Conservation (phyloP, 108 stramenopile genomes). For the Cylindrotheca fusiformis region DNA sequence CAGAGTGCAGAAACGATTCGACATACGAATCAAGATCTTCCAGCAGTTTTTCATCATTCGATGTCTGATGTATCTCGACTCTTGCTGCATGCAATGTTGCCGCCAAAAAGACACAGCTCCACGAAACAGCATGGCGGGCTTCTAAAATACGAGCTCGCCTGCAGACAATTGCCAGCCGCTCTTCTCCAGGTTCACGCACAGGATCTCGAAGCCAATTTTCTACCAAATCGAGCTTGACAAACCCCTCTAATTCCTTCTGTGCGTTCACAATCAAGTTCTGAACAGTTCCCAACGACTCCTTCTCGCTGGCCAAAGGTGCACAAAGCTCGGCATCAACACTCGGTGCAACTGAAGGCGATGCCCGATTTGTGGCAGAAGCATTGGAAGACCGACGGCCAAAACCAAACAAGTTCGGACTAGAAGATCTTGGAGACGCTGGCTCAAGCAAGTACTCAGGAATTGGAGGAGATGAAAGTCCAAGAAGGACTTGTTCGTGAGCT, state of each 20-base stretch:
- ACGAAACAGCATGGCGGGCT: constrained; percentile 49
- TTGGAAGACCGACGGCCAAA: constrained; percentile 10
- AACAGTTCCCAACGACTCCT: constrained; percentile 14
- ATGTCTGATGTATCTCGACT: not conserved
- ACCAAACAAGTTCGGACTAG: constrained; percentile 16
- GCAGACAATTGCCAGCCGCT: constrained; percentile 16
- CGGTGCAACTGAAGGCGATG: constrained; percentile 17
- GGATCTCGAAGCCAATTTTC: constrained; percentile 44
- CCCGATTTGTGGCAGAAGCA: not conserved
- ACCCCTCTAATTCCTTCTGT: constrained; percentile 49
- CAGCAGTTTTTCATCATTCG: not conserved
- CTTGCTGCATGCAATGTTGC: constrained; percentile 13
- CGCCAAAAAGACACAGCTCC: constrained; percentile 51
- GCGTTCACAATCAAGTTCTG: constrained; percentile 46
- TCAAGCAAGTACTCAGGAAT: not conserved
- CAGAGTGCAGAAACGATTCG: constrained; percentile 1
- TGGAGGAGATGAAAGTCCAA: constrained; percentile 33
- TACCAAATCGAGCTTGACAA: constrained; percentile 72
- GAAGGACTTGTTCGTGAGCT: constrained; percentile 56
- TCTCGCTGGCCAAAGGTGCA: constrained; percentile 48
- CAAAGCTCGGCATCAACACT: constrained; percentile 70
- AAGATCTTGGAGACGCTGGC: not conserved
- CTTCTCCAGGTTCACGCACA: constrained; percentile 4
- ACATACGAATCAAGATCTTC: constrained; percentile 29
- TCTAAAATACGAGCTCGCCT: constrained; percentile 40